These are phyloP conservation scores for Sporothrix variecibatus DNA, from an alignment of 2,329 filamentous ascomycete genomes.

Conservation along the genomic window DNA sequence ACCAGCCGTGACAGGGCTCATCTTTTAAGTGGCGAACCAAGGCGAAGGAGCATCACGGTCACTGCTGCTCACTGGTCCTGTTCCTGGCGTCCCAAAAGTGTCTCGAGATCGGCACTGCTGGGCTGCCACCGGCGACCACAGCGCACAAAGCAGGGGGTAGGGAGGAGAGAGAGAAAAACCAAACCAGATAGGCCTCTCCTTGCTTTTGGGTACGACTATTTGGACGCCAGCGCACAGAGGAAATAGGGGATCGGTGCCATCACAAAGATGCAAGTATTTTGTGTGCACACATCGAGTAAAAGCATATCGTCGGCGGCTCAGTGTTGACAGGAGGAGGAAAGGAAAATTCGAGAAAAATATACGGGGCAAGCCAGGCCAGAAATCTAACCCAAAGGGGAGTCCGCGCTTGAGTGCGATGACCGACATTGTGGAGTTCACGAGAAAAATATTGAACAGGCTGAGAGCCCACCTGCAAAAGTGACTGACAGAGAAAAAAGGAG, in stretches of 20 bases:
- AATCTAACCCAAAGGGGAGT: background rate
- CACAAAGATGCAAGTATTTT: background rate
- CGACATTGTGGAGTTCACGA: background rate
- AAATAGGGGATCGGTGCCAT: background rate
- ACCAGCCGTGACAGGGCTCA: background rate
- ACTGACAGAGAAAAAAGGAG: slow-evolving; percentile 1
- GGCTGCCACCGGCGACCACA: background rate
- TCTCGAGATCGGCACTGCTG: background rate
- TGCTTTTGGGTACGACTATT: background rate
- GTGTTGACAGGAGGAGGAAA: background rate
- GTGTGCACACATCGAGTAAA: too few relatives aligned
- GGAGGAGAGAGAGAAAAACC: background rate
- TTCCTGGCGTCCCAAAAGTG: background rate
- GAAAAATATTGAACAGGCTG: too few relatives aligned
- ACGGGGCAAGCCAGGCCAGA: background rate
- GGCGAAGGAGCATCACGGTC: background rate
- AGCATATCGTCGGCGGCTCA: background rate
- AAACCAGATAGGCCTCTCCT: background rate
- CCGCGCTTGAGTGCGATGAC: background rate
- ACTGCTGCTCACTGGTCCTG: background rate
- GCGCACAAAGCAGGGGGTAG: background rate
- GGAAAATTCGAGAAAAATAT: background rate
- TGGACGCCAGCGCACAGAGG: background rate
- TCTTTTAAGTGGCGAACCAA: background rate
- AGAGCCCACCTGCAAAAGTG: background rate